Percentiles rank a stretch among this genome's conserved stretches.
Conservation (phyloP, 2,329 filamentous ascomycete species). For the Talaromyces funiculosus region DNA sequence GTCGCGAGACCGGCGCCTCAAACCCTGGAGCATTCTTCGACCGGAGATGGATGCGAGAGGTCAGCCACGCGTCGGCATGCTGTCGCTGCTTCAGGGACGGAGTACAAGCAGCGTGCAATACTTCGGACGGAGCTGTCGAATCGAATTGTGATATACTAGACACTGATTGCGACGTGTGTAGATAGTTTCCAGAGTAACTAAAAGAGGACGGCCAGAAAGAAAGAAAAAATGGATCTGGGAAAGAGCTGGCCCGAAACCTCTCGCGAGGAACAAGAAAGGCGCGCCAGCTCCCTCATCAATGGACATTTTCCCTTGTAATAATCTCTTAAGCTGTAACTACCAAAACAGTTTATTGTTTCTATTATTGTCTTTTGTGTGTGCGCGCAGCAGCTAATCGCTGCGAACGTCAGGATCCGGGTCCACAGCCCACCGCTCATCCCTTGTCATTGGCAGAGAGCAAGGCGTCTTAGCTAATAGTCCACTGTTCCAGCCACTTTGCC, state of each 20-base stretch:
- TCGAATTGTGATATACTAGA: background rate
- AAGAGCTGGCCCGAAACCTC: background rate
- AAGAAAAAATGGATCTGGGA: background rate
- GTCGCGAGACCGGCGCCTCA: background rate
- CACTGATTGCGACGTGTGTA: background rate
- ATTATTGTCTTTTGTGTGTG: background rate
- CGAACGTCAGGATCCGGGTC: slow-evolving; percentile 1
- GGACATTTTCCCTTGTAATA: background rate
- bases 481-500: slow-evolving; percentile 7
- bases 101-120: background rate
- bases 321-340: background rate
- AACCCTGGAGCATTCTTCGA: background rate
- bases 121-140: background rate
- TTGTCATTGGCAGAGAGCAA: slow-evolving; percentile 13
- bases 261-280: background rate
- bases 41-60: background rate
- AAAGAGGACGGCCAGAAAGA: background rate
- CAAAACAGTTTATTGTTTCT: background rate
- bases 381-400: background rate
- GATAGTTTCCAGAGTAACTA: background rate
- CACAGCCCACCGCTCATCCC: slow-evolving; percentile 7
- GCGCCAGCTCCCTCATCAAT: background rate
- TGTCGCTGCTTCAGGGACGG: background rate
- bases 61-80: slow-evolving; percentile 3
- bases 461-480: slow-evolving; percentile 13